A percentile compares a stretch with the other conserved stretches of the same genome.
phyloP scores from a whole-genome alignment of 441 rosid species.

The Pelargonium cotyledonis region DNA sequence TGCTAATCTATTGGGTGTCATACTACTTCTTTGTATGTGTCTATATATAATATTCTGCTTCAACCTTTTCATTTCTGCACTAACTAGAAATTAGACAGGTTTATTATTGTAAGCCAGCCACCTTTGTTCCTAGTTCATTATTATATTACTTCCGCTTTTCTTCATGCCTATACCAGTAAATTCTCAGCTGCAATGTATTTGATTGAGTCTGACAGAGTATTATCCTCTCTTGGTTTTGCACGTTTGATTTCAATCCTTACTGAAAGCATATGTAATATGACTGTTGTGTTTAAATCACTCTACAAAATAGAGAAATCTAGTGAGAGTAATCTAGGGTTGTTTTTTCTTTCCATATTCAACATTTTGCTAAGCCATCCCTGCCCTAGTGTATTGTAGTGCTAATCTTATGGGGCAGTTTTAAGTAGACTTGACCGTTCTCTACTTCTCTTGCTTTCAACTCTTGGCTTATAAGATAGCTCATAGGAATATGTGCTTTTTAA shows the following conservation, averaged over 20 bases:
- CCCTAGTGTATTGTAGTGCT: neutral
- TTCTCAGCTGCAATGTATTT: neutral
- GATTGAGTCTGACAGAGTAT: neutral
- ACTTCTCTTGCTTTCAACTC: conserved; percentile 13
- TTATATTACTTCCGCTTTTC: neutral
- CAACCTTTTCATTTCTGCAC: neutral
- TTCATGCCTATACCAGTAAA: neutral
- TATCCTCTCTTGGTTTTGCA: neutral
- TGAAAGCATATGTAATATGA: neutral
- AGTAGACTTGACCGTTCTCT: neutral
- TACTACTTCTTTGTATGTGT: neutral
- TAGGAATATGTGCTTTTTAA: conserved; percentile 16
- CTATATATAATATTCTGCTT: neutral
- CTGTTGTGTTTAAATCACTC: neutral
- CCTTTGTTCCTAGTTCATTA: neutral
- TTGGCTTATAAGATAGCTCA: conserved; percentile 11
- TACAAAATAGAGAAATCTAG: neutral
- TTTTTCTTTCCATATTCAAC: neutral
- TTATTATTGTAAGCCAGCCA: neutral
- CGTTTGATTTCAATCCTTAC: neutral
- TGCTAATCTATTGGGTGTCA: neutral
- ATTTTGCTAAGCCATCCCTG: neutral
- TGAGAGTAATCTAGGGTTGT: neutral
- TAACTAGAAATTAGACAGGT: conserved; percentile 7
- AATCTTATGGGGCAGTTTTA: neutral